A percentile compares a stretch with the other conserved stretches of the same genome.
phyloP scores from a whole-genome alignment of 768 basidiomycete genomes.

The Agrocybe pediades region DNA sequence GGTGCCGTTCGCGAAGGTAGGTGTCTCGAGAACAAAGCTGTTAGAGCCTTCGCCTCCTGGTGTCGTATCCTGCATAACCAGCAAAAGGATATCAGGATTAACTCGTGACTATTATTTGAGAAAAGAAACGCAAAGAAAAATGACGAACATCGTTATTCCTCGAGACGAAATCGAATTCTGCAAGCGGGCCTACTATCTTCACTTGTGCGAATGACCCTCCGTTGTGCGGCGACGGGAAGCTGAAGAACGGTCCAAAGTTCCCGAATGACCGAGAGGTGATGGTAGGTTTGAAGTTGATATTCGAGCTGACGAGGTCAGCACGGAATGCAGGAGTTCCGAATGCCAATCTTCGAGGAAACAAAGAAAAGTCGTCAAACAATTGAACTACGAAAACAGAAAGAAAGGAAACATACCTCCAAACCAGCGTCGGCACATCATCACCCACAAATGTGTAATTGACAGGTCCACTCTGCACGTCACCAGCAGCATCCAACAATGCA shows the following conservation, averaged over 20 bases:
- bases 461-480: constrained; percentile 39
- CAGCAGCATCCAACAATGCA: constrained; percentile 39
- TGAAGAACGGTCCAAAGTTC: constrained; percentile 31
- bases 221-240: constrained; percentile 36
- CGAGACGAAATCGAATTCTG: constrained; percentile 45
- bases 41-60: constrained; percentile 30
- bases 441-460: constrained; percentile 49
- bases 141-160: constrained; percentile 46
- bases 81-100: background rate
- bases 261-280: constrained; percentile 30
- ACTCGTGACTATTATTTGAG: background rate
- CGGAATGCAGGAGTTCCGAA: constrained; percentile 52
- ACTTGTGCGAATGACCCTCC: constrained; percentile 41
- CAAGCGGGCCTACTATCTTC: constrained; percentile 47
- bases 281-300: constrained; percentile 41
- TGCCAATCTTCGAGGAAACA: constrained; percentile 29
- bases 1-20: constrained; percentile 47
- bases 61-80: constrained; percentile 11
- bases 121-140: background rate
- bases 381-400: background rate
- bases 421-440: constrained; percentile 40
- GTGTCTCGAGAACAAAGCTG: constrained; percentile 26
- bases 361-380: constrained; percentile 1
- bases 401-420: constrained; percentile 34
- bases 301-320: constrained; percentile 48